Evolutionary conservation across 2,329 filamentous ascomycete species (phyloP).

Genomic region (Grosmannia huntii): DNA sequence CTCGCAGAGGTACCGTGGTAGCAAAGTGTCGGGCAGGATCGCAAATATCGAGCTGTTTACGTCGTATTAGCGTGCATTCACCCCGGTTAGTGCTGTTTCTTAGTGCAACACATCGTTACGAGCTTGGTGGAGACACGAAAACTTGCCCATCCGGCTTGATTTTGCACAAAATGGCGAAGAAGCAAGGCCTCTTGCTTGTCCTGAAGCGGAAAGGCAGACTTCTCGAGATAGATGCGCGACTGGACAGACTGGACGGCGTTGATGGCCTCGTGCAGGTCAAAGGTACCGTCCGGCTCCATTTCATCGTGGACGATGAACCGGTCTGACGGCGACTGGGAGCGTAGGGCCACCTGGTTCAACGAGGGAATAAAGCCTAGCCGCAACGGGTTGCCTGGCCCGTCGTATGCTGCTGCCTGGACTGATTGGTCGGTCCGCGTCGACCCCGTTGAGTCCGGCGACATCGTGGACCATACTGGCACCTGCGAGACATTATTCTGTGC

Average conservation of each 20-base stretch:
- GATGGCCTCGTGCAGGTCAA: not conserved
- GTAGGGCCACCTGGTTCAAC: not conserved
- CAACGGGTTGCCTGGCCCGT: not conserved
- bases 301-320: conserved; percentile 18
- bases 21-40: conserved; percentile 35
- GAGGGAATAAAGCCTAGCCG: not conserved
- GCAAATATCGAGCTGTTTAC: conserved; percentile 29
- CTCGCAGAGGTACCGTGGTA: conserved; percentile 37
- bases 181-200: conserved; percentile 17
- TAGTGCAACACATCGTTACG: not conserved
- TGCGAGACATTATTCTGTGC: not conserved
- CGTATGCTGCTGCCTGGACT: not conserved
- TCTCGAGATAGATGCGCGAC: conserved; percentile 13
- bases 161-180: conserved; percentile 21
- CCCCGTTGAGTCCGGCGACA: not conserved
- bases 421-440: not conserved
- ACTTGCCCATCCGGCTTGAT: conserved; percentile 23
- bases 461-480: not conserved
- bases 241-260: not conserved
- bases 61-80: not conserved
- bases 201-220: conserved; percentile 17
- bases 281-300: not conserved
- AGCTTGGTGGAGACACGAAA: not conserved
- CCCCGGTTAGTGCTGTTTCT: not conserved
- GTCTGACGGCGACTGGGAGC: conserved; percentile 15